Base-by-base conservation (phyloP, 148 eudicot genomes). In the Silene conica region DNA sequence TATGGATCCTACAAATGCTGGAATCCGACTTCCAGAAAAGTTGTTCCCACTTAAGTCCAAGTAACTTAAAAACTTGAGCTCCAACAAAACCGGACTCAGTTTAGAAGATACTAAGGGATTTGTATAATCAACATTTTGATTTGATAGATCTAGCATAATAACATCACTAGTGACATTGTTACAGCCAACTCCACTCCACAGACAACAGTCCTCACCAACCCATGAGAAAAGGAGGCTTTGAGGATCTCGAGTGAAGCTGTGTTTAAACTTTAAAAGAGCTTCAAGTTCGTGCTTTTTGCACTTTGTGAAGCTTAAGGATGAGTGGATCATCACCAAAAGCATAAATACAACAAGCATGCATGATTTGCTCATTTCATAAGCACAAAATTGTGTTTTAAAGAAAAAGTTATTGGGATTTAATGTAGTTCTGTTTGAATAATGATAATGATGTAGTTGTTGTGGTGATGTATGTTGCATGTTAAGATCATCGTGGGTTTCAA, bases 171-270 rank as follows among this genome's bases (percentile, higher is more conserved):
- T 74, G 6, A 58, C 31, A 56, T 73, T 50, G 56, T 73, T 66
- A 48, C 77, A 79, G 5, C 55, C 52, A 20, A 79, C 73, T 31
- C 71, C 83, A 8, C 28, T 31, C 72, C 72, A 75, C 14, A 13
- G 43, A 26, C 82, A 79, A 63, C 78, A 74, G 19, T 74, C 75
- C 6, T 74, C 21, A 3, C 43, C 43, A 38, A 38, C 43, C 43
- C 43, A 38, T 6, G 43, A 38, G 20, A 18, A 43, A 50, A 75
- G 18, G 43, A 1, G 23, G 6, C 55, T 0, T 14, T 9, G 14
- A 34, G 1, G 10, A 5, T 55, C 54, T 26, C 4, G 0, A 6
- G 1, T 57, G 22, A 75, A 14, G n/a, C 71, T 41, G 4, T 43
- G 73, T 50, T 75, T 67, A 25, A 75, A 14, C 56, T 57, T 76